These are phyloP conservation scores for Prunella vulgaris DNA, from an alignment of 257 asterid species.

Conservation along the genomic window DNA sequence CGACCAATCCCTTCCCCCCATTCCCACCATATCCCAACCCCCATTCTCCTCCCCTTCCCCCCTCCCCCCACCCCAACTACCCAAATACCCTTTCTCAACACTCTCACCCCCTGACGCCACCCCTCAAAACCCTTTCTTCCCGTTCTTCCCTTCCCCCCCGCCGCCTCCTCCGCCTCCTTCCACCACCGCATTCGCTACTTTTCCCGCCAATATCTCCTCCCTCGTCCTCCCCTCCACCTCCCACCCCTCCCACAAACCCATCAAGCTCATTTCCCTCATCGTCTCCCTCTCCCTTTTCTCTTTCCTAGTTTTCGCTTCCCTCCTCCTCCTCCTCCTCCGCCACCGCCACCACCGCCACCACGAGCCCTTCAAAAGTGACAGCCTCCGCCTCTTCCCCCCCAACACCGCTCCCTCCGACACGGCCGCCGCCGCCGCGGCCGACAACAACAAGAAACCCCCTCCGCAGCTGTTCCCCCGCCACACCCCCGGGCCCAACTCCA, in stretches of 20 bases:
- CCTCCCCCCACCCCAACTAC: conserved; percentile 39
- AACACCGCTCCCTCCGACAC: conserved; percentile 41
- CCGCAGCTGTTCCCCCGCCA: conserved; percentile 41
- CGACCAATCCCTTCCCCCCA: conserved; percentile 35
- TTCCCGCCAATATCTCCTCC: conserved; percentile 91
- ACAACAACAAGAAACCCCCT: conserved; percentile 39
- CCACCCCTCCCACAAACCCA: conserved; percentile 43
- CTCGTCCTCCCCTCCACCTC: conserved; percentile 67
- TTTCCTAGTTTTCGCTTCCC: conserved; percentile 28
- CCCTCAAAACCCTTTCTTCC: conserved; percentile 53
- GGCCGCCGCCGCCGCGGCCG: conserved; percentile 31
- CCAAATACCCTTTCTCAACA: conserved; percentile 60
- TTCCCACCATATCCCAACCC: conserved; percentile 38
- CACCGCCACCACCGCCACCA: conserved; percentile 30
- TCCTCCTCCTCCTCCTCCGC: conserved; percentile 46
- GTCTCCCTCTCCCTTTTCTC: conserved; percentile 45
- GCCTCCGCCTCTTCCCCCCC: conserved; percentile 66
- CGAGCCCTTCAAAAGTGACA: conserved; percentile 40
- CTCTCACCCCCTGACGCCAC: conserved; percentile 36
- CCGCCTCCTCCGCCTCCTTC: conserved; percentile 33
- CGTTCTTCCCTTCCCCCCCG: conserved; percentile 47
- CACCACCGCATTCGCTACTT: conserved; percentile 36
- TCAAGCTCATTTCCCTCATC: conserved; percentile 55
- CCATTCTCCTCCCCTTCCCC: conserved; percentile 42
- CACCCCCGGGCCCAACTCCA: conserved; percentile 44